phyloP scores from a whole-genome alignment of 306 rosid species.

The Abrus pulchellus region DNA sequence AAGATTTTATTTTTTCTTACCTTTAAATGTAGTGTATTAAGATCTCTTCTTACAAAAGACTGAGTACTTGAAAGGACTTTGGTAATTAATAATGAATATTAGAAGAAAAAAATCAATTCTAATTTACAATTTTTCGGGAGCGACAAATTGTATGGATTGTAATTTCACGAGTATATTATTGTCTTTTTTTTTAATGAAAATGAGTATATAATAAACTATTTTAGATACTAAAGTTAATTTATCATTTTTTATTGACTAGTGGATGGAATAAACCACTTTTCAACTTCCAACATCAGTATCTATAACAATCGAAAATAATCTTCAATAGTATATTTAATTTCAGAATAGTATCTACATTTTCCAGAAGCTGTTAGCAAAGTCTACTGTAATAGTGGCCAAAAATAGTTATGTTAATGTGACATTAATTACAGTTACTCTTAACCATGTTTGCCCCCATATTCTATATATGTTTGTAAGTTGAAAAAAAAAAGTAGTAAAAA shows the following conservation, averaged over 20 bases:
- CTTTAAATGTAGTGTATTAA: background rate
- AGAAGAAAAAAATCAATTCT: background rate
- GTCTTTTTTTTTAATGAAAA: background rate
- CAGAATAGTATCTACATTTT: background rate
- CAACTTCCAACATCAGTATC: background rate
- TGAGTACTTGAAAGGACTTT: background rate
- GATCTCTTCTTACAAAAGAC: background rate
- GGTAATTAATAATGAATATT: background rate
- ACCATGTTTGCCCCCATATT: background rate
- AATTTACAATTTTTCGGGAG: background rate
- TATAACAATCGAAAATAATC: background rate
- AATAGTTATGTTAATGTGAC: background rate
- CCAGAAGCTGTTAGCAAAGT: slow-evolving; percentile 1
- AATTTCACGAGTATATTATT: background rate
- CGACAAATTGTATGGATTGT: background rate
- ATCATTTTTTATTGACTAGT: background rate
- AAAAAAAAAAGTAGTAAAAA: background rate
- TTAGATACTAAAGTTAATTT: background rate
- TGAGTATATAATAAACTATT: background rate
- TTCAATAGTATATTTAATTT: background rate
- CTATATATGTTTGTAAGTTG: background rate
- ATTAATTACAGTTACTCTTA: background rate
- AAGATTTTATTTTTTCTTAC: background rate
- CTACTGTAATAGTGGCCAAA: background rate
- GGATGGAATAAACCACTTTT: background rate